phyloP scores from a whole-genome alignment of 1,139 yeast genomes.

The Geotrichum citri-aurantii region DNA sequence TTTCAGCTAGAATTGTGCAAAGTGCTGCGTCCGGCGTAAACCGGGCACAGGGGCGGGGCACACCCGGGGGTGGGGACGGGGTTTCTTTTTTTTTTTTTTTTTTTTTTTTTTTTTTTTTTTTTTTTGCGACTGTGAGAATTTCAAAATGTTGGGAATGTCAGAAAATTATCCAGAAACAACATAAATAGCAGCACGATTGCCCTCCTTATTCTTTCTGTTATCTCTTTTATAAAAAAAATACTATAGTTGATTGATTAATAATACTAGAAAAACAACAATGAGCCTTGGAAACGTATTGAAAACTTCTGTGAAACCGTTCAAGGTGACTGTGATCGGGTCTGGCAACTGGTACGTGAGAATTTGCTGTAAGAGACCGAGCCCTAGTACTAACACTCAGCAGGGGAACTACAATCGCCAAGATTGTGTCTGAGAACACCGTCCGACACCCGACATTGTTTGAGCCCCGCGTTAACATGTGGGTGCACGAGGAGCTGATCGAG shows the following conservation, averaged over 20 bases:
- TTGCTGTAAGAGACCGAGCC: no score
- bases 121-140: not conserved
- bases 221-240: not conserved
- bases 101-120: no score
- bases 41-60: not conserved
- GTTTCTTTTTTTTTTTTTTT: no score
- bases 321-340: constrained; percentile 40
- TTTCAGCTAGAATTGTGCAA: constrained; percentile 24
- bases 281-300: not conserved
- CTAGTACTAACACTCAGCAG: constrained; percentile 2
- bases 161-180: constrained; percentile 1
- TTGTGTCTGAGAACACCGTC: constrained; percentile 77
- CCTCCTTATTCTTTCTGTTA: not conserved
- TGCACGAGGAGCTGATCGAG: constrained; percentile 62
- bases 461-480: constrained; percentile 86
- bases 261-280: not conserved
- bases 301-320: constrained; percentile 20
- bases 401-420: constrained; percentile 92
- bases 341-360: constrained; percentile 41
- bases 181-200: not conserved
- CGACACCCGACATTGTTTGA: constrained; percentile 65
- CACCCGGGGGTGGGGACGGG: not conserved
- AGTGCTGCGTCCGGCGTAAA: constrained; percentile 14
- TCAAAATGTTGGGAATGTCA: constrained; percentile 1
- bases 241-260: not conserved